Evolutionary conservation across 164 flowering plant genomes (phyloP), one percentile per base, ranked within the genome.

Genomic region (Buxus sempervirens): DNA sequence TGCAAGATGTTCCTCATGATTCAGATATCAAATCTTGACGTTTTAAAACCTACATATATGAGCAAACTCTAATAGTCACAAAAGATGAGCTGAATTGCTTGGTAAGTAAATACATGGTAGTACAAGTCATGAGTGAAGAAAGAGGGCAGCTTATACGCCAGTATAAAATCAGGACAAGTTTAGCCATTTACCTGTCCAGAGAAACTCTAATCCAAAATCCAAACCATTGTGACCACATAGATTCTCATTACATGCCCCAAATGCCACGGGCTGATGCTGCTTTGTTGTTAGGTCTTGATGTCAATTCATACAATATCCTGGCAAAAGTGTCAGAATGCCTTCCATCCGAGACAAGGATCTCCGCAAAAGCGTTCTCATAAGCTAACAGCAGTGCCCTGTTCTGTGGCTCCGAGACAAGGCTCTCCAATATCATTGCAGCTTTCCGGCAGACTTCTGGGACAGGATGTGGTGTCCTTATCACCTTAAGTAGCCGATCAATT

Each of bases 361-460:
- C 97, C 8, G 97, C 96, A 72, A 96, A 93, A 0, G 92, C 84
- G 79, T 91, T 90, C 76, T 93, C 99, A 77, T 85, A 88, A 28
- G 87, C 89, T n/a, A 93, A 77, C 58, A 96, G 85, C 32, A 76
- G 76, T 49, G 78, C 76, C 82, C 87, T 84, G 70, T 93, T 96
- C 72, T 93, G 98, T 16, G 97, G 99, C 77, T 96, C 99, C 21
- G 88, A 78, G 1, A 83, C 97, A 22, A 93, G 85, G 72, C 83
- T 91, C 77, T 96, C 99, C 72, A 96, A 61, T 72, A 93, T 93
- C 83, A 84, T 77, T 32, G 97, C 88, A 12, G 98, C 93, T 79
- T 96, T 96, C 71, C 99, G 70, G 76, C 97, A 93, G 63, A 93
- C 84, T 79, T 96, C 98, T 26, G 95, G 95, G 26, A 93, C 91